phyloP scores from a whole-genome alignment of 75 land plant species.

The Selaginella tamariscina region DNA sequence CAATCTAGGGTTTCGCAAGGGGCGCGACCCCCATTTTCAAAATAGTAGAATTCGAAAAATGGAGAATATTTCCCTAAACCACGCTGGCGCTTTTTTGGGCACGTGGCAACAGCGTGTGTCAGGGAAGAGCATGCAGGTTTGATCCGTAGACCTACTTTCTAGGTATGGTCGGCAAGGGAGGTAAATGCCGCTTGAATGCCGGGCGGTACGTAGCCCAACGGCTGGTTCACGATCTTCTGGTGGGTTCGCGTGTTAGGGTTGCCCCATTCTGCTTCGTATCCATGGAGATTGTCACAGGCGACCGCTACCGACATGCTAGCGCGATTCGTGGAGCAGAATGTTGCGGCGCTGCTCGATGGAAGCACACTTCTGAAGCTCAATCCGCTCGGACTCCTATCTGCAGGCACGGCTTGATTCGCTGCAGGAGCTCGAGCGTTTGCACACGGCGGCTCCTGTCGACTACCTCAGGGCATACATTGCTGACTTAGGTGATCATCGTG shows the following conservation, averaged over 20 bases:
- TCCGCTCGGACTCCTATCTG: slow-evolving; percentile 84
- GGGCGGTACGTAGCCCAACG: too few relatives aligned
- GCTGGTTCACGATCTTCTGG: too few relatives aligned
- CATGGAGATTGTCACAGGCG: slow-evolving; percentile 89
- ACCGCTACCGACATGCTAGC: slow-evolving; percentile 71
- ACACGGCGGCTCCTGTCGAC: slow-evolving; percentile 80
- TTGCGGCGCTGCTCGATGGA: slow-evolving; percentile 58
- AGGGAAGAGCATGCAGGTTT: not conserved
- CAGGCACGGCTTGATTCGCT: slow-evolving; percentile 81
- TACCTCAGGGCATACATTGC: slow-evolving; percentile 89
- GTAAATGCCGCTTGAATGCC: too few relatives aligned
- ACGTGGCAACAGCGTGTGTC: not conserved
- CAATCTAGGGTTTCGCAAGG: not conserved
- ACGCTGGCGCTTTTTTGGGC: not conserved
- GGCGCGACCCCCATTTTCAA: not conserved
- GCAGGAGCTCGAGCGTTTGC: slow-evolving; percentile 65
- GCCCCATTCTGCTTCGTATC: not conserved
- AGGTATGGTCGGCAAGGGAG: too few relatives aligned
- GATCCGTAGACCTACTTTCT: too few relatives aligned
- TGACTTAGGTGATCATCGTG: slow-evolving; percentile 91
- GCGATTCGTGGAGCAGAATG: slow-evolving; percentile 56
- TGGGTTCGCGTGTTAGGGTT: not conserved
- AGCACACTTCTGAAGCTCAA: slow-evolving; percentile 66
- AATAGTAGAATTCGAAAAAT: not conserved
- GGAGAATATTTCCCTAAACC: too few relatives aligned